Conservation (phyloP, 495 filamentous ascomycete genomes). For the Neurospora sp. region DNA sequence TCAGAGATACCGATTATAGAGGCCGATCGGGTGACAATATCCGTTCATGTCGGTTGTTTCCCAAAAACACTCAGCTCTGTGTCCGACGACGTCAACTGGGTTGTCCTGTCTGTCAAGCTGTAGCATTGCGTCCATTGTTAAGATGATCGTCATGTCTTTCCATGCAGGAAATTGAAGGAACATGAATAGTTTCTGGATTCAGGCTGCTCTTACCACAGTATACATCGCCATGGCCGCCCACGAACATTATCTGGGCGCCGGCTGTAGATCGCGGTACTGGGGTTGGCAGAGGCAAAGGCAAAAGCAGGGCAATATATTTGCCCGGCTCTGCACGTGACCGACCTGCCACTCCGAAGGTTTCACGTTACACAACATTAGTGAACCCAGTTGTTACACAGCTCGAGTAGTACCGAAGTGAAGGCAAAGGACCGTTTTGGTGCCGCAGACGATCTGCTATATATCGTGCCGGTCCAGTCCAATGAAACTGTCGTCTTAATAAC, state of each 20-base stretch:
- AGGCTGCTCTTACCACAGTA: not conserved
- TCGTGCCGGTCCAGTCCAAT: not conserved
- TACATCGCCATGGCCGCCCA: not conserved
- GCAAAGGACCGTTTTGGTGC: too few relatives aligned
- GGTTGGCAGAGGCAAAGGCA: not conserved
- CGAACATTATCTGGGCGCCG: not conserved
- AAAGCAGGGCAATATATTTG: not conserved
- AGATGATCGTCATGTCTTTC: not conserved
- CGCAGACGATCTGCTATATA: not conserved
- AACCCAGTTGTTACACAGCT: not conserved
- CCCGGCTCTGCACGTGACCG: not conserved
- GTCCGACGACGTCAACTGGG: not conserved
- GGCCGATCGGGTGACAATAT: not conserved
- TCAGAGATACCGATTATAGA: not conserved
- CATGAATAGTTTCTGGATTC: not conserved
- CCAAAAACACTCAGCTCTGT: not conserved
- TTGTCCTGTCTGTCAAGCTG: not conserved
- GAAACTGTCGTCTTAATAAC: not conserved
- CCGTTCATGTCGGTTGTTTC: not conserved
- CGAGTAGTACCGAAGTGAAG: not conserved
- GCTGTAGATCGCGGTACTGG: not conserved
- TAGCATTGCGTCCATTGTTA: not conserved
- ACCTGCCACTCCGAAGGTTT: not conserved
- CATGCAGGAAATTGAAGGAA: not conserved
- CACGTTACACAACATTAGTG: not conserved